A percentile compares a stretch with the other conserved stretches of the same genome.
These are phyloP conservation scores for Dactylellina leptospora DNA, from an alignment of 2,329 filamentous ascomycete genomes.

Conservation along the genomic window DNA sequence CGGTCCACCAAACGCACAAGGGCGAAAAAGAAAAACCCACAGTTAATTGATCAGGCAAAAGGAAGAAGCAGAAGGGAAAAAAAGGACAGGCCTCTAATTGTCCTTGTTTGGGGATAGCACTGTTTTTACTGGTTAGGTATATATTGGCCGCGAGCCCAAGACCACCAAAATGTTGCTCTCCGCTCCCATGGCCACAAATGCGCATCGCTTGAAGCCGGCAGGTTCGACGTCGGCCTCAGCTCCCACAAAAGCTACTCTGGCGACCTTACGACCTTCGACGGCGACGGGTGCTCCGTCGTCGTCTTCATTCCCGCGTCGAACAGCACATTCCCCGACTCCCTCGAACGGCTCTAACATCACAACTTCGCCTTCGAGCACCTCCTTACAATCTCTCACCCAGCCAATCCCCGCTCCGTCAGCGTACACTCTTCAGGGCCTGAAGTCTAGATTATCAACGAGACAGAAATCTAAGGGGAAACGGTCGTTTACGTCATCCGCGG, in stretches of 20 bases:
- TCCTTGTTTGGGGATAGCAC: conserved; percentile 29
- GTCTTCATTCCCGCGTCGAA: conserved; percentile 39
- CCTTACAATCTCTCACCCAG: conserved; percentile 46
- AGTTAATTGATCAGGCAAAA: background rate
- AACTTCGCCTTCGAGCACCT: conserved; percentile 45
- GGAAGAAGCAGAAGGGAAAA: conserved; percentile 10
- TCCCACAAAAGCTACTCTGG: conserved; percentile 48
- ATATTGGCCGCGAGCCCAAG: conserved; percentile 46
- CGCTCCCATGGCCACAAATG: conserved; percentile 53
- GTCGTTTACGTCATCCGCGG: conserved; percentile 42
- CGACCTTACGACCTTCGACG: conserved; percentile 44
- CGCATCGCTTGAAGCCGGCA: conserved; percentile 53
- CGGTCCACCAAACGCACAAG: background rate
- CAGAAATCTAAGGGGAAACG: conserved; percentile 51
- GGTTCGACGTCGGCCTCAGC: conserved; percentile 52
- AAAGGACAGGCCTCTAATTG: no score
- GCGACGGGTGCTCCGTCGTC: conserved; percentile 50
- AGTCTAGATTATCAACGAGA: conserved; percentile 50
- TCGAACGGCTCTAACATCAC: conserved; percentile 51
- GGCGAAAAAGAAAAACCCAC: conserved; percentile 1
- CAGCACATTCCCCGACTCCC: conserved; percentile 50
- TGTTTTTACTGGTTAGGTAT: conserved; percentile 25
- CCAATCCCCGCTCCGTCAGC: conserved; percentile 36
- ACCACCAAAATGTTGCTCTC: conserved; percentile 53
- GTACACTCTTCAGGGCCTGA: conserved; percentile 43